phyloP scores from a whole-genome alignment of 495 filamentous ascomycete species.

The Cryomyces antarcticus region DNA sequence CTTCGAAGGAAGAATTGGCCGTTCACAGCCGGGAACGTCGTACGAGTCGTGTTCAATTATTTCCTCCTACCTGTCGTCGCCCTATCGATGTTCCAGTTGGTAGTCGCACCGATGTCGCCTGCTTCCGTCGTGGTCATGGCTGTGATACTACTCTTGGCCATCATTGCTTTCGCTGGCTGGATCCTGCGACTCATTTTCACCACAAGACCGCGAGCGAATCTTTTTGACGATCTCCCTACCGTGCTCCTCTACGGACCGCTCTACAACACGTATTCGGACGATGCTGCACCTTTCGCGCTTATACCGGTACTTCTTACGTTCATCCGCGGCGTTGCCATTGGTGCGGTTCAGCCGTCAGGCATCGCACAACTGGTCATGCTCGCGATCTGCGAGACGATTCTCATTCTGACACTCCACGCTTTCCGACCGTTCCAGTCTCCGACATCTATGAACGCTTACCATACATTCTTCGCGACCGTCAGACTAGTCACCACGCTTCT shows the following conservation, averaged over 20 bases:
- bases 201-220: conserved; percentile 59
- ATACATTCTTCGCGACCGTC: conserved; percentile 61
- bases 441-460: conserved; percentile 96
- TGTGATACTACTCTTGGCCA: conserved; percentile 45
- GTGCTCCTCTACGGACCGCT: conserved; percentile 80
- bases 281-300: conserved; percentile 70
- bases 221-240: conserved; percentile 84
- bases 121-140: conserved; percentile 50
- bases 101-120: conserved; percentile 47
- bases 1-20: conserved; percentile 78
- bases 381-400: conserved; percentile 82
- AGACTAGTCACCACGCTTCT: conserved; percentile 63
- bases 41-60: conserved; percentile 80
- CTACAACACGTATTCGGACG: conserved; percentile 93
- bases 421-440: conserved; percentile 77
- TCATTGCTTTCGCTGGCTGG: conserved; percentile 58
- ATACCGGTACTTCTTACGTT: conserved; percentile 69
- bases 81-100: conserved; percentile 74
- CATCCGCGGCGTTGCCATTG: conserved; percentile 73
- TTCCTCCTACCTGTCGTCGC: conserved; percentile 74
- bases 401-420: conserved; percentile 68
- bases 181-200: conserved; percentile 57
- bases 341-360: conserved; percentile 79
- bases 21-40: conserved; percentile 72
- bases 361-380: conserved; percentile 81